Percentiles rank a stretch among this genome's conserved stretches.
Evolutionary conservation across 202 grass and related monocot species (phyloP).

Genomic region (Zoysia matrella): DNA sequence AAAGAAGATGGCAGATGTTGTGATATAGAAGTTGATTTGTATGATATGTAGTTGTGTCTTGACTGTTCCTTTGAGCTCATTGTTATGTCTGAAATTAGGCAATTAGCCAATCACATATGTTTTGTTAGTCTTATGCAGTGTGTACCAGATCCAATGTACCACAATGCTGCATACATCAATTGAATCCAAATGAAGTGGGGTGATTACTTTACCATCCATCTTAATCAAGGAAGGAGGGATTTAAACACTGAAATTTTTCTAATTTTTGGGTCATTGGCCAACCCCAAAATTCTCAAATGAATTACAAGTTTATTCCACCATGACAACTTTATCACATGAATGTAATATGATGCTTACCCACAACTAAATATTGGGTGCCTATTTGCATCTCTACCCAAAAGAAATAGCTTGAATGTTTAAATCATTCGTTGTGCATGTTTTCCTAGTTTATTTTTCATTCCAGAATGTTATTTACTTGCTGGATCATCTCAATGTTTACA

Average conservation of each 20-base stretch:
- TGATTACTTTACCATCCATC: constrained; percentile 1
- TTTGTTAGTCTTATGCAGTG: constrained; percentile 37
- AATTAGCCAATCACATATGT: constrained; percentile 39
- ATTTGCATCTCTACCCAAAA: too few relatives aligned
- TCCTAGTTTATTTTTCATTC: not conserved
- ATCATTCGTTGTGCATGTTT: not conserved
- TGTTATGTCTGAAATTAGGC: constrained; percentile 42
- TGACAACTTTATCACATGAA: too few relatives aligned
- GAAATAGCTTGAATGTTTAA: too few relatives aligned
- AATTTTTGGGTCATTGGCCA: too few relatives aligned
- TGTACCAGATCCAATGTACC: constrained; percentile 41
- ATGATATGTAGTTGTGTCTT: constrained; percentile 44
- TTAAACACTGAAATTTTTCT: not conserved
- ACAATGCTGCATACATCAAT: constrained; percentile 5
- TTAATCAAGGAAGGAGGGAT: not conserved
- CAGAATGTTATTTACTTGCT: not conserved
- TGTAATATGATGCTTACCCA: too few relatives aligned
- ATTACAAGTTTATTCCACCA: too few relatives aligned
- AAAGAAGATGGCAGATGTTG: constrained; percentile 36
- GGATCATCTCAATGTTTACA: not conserved
- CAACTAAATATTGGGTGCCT: too few relatives aligned
- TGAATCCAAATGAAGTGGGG: constrained; percentile 27
- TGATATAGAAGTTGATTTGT: constrained; percentile 47
- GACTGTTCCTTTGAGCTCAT: constrained; percentile 36
- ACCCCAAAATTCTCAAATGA: too few relatives aligned